Evolutionary conservation across 1,139 yeast genomes (phyloP), one percentile per base, ranked within the genome.

Genomic region (Blastobotrys persicus): DNA sequence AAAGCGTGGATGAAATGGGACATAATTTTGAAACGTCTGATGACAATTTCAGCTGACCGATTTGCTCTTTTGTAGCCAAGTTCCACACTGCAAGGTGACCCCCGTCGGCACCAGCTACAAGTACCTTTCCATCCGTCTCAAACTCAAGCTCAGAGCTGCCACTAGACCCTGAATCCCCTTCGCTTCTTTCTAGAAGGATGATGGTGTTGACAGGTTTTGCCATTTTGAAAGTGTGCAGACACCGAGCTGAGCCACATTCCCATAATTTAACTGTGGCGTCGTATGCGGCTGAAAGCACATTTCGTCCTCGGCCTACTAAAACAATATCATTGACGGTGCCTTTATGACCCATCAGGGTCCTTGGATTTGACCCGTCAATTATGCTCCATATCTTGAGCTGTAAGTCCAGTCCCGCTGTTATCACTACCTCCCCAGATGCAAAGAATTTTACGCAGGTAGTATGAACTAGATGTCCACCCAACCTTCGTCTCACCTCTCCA

Each of bases 201-300:
- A 55, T 14, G 17, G 53, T 53, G 6, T 41, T 38, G 2, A 52
- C 59, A 11, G 54, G 48, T 34, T 37, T 41, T 4, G 35, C 51
- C 18, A 48, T 64, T 1, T 51, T 49, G 46, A 80, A 72, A 2
- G 67, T 64, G 53, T 74, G 66, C 6, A 83, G 61, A 2, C 66
- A 61, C 16, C 62, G 49, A 0, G 82, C 87, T 1, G 76, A 62
- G 0, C 86, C 83, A 59, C 86, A 78, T 58, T 86, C 92, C 89
- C 88, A 85, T 37, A 86, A 59, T 42, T 68, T 70, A 1, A 82
- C 70, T 0, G 76, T 62, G 0, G 86, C 85, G 59, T 81, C 85
- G 4, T 20, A 26, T 1, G 58, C 45, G 5, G 61, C 59, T 31
- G 69, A 75, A 23, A 83, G 54, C 53, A 86, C 70, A 58, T 85